These are phyloP conservation scores for Afroboletus lepidellus DNA, from an alignment of 1,284 basidiomycete species.

Conservation along the genomic window DNA sequence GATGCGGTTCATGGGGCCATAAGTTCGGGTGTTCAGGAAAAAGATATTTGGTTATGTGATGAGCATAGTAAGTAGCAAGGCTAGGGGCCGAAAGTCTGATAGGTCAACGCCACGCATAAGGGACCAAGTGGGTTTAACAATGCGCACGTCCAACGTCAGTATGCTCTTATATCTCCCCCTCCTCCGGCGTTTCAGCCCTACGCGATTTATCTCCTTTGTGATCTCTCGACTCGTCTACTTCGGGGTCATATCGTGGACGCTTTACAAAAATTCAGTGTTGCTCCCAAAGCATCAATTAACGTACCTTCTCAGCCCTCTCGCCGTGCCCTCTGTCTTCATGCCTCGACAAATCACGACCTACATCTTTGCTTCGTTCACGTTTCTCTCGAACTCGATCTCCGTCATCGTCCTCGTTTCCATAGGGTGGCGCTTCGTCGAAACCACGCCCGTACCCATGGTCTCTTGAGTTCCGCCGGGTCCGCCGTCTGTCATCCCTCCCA, in stretches of 20 bases:
- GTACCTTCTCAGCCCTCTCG: constrained; percentile 66
- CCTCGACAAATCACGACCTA: constrained; percentile 31
- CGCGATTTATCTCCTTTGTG: constrained; percentile 39
- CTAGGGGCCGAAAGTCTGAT: background rate
- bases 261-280: constrained; percentile 28
- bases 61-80: background rate
- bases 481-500: constrained; percentile 43
- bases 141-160: constrained; percentile 20
- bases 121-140: background rate
- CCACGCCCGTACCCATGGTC: constrained; percentile 35
- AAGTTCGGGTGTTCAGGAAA: constrained; percentile 8
- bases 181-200: constrained; percentile 70
- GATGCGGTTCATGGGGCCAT: too few relatives aligned
- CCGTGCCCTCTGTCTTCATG: constrained; percentile 43
- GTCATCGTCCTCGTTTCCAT: constrained; percentile 39
- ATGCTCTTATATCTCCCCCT: constrained; percentile 80
- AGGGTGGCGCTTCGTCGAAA: constrained; percentile 40
- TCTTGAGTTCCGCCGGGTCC: constrained; percentile 35
- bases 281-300: constrained; percentile 12
- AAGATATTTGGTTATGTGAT: background rate
- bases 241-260: constrained; percentile 56
- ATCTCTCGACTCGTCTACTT: constrained; percentile 39
- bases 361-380: constrained; percentile 54
- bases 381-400: constrained; percentile 37
- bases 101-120: constrained; percentile 1